phyloP scores from a whole-genome alignment of 2,329 filamentous ascomycete species.

The Diaporthe vaccinii region DNA sequence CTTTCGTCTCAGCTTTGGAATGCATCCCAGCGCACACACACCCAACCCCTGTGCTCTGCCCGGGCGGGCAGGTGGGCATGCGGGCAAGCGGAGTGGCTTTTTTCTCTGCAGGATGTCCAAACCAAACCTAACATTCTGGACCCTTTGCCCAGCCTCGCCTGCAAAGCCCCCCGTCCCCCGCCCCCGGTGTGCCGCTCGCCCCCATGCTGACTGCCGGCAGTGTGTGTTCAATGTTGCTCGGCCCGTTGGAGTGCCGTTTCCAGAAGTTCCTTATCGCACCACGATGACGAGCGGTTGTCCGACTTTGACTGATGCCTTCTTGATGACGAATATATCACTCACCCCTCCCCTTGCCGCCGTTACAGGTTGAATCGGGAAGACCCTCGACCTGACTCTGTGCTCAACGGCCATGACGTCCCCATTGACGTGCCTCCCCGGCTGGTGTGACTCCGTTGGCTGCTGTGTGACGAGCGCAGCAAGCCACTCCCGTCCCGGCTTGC shows the following conservation, averaged over 20 bases:
- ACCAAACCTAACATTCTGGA: constrained; percentile 19
- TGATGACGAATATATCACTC: not conserved
- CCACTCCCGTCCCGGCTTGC: not conserved
- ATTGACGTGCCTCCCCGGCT: not conserved
- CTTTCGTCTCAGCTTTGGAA: constrained; percentile 31
- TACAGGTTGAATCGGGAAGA: not conserved
- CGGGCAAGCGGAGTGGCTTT: constrained; percentile 4
- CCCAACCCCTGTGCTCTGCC: not conserved
- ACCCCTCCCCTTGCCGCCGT: not conserved
- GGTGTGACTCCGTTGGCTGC: not conserved
- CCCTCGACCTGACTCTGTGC: not conserved
- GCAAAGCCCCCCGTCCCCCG: not conserved
- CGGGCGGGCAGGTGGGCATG: not conserved
- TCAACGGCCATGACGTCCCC: constrained; percentile 18
- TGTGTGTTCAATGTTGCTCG: not conserved
- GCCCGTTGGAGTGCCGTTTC: not conserved
- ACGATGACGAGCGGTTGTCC: constrained; percentile 19
- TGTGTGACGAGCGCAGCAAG: constrained; percentile 18
- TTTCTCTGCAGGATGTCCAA: constrained; percentile 5
- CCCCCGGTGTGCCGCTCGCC: not conserved
- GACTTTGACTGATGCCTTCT: not conserved
- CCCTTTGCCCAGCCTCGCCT: constrained; percentile 4
- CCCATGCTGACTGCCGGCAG: constrained; percentile 15
- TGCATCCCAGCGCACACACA: not conserved
- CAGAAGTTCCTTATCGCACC: not conserved